Conservation (phyloP, 371 early-diverging fungal species). For the Mortierella polycephala region DNA sequence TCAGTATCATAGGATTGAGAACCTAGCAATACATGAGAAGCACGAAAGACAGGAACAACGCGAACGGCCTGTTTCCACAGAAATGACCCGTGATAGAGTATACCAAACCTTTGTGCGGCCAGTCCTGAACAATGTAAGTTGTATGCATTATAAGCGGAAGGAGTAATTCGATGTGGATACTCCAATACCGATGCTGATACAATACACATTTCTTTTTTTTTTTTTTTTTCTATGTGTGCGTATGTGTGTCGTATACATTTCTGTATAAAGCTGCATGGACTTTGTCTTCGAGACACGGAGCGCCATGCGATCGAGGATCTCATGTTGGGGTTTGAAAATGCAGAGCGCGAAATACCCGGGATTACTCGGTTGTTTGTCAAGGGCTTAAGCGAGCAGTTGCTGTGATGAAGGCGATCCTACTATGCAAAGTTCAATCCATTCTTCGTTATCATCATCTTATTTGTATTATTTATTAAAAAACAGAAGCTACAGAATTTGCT, state of each 20-base stretch:
- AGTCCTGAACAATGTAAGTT: slow-evolving; percentile 37
- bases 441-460: not conserved
- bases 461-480: not conserved
- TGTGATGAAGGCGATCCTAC: slow-evolving; percentile 4
- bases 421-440: not conserved
- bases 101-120: slow-evolving; percentile 52
- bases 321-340: slow-evolving; percentile 68
- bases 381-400: slow-evolving; percentile 53
- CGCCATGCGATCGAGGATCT: slow-evolving; percentile 66
- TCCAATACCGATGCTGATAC: not conserved
- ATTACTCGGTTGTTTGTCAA: slow-evolving; percentile 66
- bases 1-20: slow-evolving; percentile 28
- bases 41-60: slow-evolving; percentile 12
- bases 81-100: slow-evolving; percentile 43
- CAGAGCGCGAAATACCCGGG: slow-evolving; percentile 72
- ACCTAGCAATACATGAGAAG: slow-evolving; percentile 20
- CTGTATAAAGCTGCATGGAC: slow-evolving; percentile 52
- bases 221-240: not conserved
- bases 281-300: slow-evolving; percentile 61
- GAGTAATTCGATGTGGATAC: not conserved
- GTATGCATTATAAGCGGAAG: not conserved
- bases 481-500: not conserved
- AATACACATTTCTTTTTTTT: slow-evolving; percentile 3
- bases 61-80: slow-evolving; percentile 33
- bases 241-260: not conserved